Conservation (phyloP, 1,284 basidiomycete genomes). For the Ganoderma lucidum region DNA sequence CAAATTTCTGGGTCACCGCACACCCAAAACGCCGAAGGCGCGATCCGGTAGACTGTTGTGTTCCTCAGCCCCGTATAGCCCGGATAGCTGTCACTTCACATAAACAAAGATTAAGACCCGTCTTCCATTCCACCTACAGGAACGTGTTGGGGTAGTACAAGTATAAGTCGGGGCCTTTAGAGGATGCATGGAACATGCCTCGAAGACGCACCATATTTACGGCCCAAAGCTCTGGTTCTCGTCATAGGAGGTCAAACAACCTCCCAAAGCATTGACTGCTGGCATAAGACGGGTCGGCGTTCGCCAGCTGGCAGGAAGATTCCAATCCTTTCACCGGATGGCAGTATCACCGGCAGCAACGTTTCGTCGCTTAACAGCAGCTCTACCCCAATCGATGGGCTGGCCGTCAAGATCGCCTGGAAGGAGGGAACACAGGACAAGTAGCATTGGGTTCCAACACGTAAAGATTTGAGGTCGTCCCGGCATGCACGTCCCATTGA, state of each 20-base stretch:
- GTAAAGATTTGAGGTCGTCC: neutral
- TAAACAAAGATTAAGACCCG: neutral
- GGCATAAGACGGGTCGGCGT: neutral
- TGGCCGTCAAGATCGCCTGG: neutral
- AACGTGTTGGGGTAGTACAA: conserved; percentile 1
- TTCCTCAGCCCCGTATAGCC: neutral
- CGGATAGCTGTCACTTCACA: neutral
- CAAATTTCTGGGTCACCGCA: neutral
- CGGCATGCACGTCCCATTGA: neutral
- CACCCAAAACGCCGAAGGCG: neutral
- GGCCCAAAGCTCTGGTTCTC: neutral
- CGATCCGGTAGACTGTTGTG: neutral
- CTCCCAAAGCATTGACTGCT: neutral
- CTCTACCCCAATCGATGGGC: neutral
- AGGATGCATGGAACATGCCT: neutral
- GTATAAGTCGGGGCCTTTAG: neutral
- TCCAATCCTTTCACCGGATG: neutral
- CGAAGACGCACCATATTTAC: neutral
- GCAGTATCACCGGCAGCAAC: neutral
- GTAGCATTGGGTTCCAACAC: neutral
- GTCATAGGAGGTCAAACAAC: neutral
- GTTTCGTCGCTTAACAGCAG: neutral
- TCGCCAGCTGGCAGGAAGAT: neutral
- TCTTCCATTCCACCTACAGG: neutral
- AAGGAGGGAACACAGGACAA: neutral